A percentile compares a stretch with the other conserved stretches of the same genome.
These are phyloP conservation scores for Torulaspora franciscae DNA, from an alignment of 805 yeast species.

Conservation along the genomic window DNA sequence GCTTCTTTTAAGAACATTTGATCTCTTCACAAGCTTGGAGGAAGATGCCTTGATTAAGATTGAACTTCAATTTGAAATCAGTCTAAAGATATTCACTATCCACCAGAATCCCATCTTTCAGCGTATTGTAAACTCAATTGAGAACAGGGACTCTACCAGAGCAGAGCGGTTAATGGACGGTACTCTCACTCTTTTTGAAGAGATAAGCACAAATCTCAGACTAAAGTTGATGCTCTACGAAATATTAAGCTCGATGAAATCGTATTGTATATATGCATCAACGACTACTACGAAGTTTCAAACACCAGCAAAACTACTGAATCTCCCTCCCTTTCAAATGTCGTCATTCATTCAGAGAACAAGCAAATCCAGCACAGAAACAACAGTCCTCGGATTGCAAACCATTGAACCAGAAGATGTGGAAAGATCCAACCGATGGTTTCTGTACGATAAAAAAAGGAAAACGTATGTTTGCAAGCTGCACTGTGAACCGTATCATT, in stretches of 20 bases:
- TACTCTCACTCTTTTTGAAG: conserved; percentile 26
- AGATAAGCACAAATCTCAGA: conserved; percentile 26
- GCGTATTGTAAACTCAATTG: conserved; percentile 15
- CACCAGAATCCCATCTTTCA: conserved; percentile 28
- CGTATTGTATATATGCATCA: conserved; percentile 25
- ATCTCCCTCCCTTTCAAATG: conserved; percentile 33
- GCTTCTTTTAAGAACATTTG: conserved; percentile 15
- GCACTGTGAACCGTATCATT: conserved; percentile 26
- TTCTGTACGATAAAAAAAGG: conserved; percentile 24
- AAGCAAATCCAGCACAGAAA: conserved; percentile 1
- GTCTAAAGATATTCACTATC: conserved; percentile 28
- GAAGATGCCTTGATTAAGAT: conserved; percentile 9
- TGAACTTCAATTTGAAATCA: conserved; percentile 20
- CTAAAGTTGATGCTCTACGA: conserved; percentile 33
- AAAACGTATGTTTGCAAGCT: conserved; percentile 17
- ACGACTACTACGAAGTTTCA: conserved; percentile 14
- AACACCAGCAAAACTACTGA: conserved; percentile 22
- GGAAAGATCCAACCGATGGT: conserved; percentile 14
- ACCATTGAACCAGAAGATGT: conserved; percentile 2
- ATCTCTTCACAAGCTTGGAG: conserved; percentile 13
- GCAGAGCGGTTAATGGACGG: conserved; percentile 14
- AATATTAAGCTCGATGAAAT: conserved; percentile 29
- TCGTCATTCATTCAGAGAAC: conserved; percentile 27
- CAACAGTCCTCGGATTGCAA: conserved; percentile 11
- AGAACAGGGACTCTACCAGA: conserved; percentile 6